Evolutionary conservation across 2,329 filamentous ascomycete species (phyloP), one percentile per base, ranked within the genome.

Genomic region (Trichoderma afroharzianum): DNA sequence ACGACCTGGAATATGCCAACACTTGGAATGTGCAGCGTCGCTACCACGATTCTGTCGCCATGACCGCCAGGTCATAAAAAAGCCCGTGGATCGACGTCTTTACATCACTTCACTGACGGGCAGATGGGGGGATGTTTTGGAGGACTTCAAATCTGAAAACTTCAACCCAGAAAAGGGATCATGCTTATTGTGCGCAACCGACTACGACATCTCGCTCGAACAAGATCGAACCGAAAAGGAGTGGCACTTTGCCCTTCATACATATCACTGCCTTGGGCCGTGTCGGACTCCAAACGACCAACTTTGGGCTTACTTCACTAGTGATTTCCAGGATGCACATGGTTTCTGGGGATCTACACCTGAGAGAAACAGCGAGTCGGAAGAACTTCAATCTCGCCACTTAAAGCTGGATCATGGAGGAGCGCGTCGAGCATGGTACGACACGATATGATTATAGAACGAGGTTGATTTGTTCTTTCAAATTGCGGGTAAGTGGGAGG

Each of bases 251-350:
- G 30, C 15, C 12, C 53, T 57, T 24, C 21, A 9, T 6, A 30
- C 50, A 8, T 67, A 67, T 43, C 63, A 58, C 50, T 24, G 63
- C 33, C 50, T 67, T 28, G 63, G 63, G 5, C 8, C 11, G 3
- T 67, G 50, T 30, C 50, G 18, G 18, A 28, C 24, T n/a, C 28
- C 28, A 33, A 14, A 21, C 11, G 62, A 64, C 28, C 26, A 14
- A 8, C 6, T 32, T 15, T 64, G 62, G 39, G 8, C n/a, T 11
- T 64, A 32, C 21, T 32, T 64, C 9, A 50, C 43, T 11, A 53
- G 47, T 3, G 21, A 21, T 24, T 53, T 24, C 21, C 47, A 43
- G 39, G 39, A 43, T 2, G 3, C 39, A 1, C 15, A 0, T 7
- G 15, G 15, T 43, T n/a, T 9, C 15, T 43, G 1, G 1, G 39